Percentiles rank a stretch among this genome's conserved stretches.
Evolutionary conservation across 352 stramenopile species (phyloP).

Genomic region (Pythium sukuiense): DNA sequence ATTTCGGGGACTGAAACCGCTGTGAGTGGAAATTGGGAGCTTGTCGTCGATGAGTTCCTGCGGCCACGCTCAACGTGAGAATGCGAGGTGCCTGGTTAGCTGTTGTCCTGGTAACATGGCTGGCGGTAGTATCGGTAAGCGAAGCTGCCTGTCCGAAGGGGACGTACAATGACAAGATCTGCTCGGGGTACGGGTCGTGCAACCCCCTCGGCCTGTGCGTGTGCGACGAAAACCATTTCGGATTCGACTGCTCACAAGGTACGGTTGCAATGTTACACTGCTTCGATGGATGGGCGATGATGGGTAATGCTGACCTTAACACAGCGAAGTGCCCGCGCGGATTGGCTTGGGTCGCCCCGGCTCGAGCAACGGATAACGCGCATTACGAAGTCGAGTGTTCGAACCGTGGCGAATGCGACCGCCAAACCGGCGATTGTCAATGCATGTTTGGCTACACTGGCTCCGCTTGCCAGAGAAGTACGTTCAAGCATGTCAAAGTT

Average conservation of each 20-base stretch:
- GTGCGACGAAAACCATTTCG: conserved; percentile 50
- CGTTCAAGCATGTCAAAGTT: conserved; percentile 5
- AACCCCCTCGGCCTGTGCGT: conserved; percentile 46
- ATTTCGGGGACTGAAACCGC: conserved; percentile 17
- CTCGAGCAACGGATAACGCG: conserved; percentile 48
- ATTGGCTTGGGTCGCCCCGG: conserved; percentile 56
- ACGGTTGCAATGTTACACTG: background rate
- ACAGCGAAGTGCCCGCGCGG: conserved; percentile 50
- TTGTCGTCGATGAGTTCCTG: background rate
- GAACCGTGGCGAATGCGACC: conserved; percentile 71
- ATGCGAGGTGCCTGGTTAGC: conserved; percentile 4
- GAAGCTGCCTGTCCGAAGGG: conserved; percentile 42
- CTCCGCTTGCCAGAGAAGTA: conserved; percentile 67
- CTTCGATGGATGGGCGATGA: background rate
- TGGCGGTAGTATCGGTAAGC: background rate
- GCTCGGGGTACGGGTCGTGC: conserved; percentile 55
- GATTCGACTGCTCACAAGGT: conserved; percentile 70
- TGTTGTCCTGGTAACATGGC: conserved; percentile 1
- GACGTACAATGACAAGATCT: conserved; percentile 54
- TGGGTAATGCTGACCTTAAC: background rate
- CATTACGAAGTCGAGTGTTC: conserved; percentile 77
- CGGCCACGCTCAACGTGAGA: background rate
- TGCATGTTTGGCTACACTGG: conserved; percentile 76
- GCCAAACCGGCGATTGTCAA: conserved; percentile 42
- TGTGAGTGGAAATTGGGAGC: background rate